These are phyloP conservation scores for Dimocarpus longan DNA, from an alignment of 345 rosid species.

Conservation along the genomic window DNA sequence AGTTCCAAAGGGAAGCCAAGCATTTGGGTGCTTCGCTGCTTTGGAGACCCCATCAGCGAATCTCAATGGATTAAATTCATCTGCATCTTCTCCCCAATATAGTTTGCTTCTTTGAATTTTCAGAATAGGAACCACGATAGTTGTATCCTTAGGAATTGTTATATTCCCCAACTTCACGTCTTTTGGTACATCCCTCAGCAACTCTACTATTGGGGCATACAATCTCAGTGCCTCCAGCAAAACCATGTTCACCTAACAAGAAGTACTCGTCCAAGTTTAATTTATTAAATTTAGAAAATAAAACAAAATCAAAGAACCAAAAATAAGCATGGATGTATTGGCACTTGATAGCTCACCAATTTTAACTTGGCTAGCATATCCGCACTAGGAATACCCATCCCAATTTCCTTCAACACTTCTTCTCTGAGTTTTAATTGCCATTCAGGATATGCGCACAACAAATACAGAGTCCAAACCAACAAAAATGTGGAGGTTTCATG, in stretches of 20 bases:
- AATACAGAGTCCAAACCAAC: slow-evolving; percentile 57
- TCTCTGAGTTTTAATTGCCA: slow-evolving; percentile 66
- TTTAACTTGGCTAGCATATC: slow-evolving; percentile 46
- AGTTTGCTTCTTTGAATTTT: slow-evolving; percentile 46
- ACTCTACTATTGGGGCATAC: slow-evolving; percentile 42
- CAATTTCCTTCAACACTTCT: slow-evolving; percentile 51
- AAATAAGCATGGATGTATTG: not conserved
- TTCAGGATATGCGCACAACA: slow-evolving; percentile 49
- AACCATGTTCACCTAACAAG: slow-evolving; percentile 56
- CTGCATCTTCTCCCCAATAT: slow-evolving; percentile 63
- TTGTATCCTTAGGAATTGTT: slow-evolving; percentile 47
- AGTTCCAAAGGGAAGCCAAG: slow-evolving; percentile 46
- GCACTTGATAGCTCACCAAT: slow-evolving; percentile 31
- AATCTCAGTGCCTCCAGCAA: slow-evolving; percentile 64
- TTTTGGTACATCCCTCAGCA: slow-evolving; percentile 38
- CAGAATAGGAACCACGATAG: slow-evolving; percentile 22
- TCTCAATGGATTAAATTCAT: slow-evolving; percentile 59
- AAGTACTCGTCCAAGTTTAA: not conserved
- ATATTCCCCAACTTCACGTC: slow-evolving; percentile 50
- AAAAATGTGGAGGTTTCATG: slow-evolving; percentile 43
- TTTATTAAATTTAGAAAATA: not conserved
- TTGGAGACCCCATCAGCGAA: slow-evolving; percentile 45
- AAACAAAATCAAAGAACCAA: not conserved
- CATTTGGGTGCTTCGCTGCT: slow-evolving; percentile 54
- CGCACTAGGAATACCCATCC: slow-evolving; percentile 40